Evolutionary conservation across 441 rosid species (phyloP).

Genomic region (Euphorbia celastroides): DNA sequence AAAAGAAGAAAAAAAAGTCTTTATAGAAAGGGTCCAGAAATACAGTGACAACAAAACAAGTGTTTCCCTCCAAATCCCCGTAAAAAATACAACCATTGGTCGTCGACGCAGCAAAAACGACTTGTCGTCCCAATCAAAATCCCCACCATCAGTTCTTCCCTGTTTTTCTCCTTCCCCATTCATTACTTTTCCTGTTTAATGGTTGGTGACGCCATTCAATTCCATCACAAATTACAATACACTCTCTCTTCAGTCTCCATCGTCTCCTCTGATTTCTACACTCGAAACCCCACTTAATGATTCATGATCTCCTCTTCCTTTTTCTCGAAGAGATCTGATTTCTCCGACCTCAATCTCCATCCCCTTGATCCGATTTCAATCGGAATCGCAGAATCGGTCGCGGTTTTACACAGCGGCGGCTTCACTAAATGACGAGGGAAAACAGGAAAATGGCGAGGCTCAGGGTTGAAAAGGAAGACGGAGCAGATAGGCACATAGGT

Average conservation of each 20-base stretch:
- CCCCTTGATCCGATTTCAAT: neutral
- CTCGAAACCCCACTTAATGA: neutral
- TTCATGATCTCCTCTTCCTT: neutral
- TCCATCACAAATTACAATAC: neutral
- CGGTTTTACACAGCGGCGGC: neutral
- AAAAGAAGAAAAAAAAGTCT: no score
- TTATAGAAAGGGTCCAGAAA: no score
- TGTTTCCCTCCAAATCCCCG: neutral
- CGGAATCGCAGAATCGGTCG: neutral
- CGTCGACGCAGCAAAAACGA: no score
- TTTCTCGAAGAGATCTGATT: neutral
- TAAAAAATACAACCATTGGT: no score
- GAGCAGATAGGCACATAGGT: conserved; percentile 42
- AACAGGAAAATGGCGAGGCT: conserved; percentile 18
- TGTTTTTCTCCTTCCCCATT: no score
- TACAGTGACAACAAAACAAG: no score
- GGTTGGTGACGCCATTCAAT: neutral
- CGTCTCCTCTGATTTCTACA: neutral
- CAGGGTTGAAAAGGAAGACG: conserved; percentile 52
- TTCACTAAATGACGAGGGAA: neutral
- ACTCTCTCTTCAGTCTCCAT: neutral
- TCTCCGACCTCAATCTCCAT: neutral
- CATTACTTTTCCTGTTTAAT: no score
- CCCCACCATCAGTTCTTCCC: no score
- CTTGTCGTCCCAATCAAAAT: no score